These are phyloP conservation scores for Mucor irregularis DNA, from an alignment of 371 early-diverging fungal genomes.

Conservation along the genomic window DNA sequence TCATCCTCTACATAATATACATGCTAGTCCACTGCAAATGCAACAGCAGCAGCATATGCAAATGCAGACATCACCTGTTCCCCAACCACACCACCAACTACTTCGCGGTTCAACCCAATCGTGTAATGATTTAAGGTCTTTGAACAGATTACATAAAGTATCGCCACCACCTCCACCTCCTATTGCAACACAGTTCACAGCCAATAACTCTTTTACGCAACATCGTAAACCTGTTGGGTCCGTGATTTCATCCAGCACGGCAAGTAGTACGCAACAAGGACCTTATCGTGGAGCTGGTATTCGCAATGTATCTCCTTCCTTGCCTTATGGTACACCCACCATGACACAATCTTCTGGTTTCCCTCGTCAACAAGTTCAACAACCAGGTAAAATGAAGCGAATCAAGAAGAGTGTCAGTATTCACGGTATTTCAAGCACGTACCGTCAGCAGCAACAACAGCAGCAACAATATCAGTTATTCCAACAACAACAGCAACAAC, in stretches of 20 bases:
- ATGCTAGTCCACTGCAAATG: conserved; percentile 17
- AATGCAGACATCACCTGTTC: background rate
- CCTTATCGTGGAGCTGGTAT: conserved; percentile 11
- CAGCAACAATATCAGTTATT: conserved; percentile 7
- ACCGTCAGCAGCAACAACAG: background rate
- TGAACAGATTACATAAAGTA: conserved; percentile 9
- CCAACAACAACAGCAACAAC: conserved; percentile 14
- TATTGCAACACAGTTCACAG: conserved; percentile 1
- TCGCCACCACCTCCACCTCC: background rate
- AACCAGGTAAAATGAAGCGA: conserved; percentile 12
- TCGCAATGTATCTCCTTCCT: conserved; percentile 8
- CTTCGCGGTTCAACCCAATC: conserved; percentile 22
- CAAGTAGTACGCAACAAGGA: background rate
- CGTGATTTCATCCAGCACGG: conserved; percentile 16
- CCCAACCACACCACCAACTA: background rate
- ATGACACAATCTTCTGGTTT: conserved; percentile 17
- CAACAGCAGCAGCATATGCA: background rate
- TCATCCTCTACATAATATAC: conserved; percentile 24
- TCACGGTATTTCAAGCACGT: conserved; percentile 16
- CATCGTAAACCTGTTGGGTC: conserved; percentile 17
- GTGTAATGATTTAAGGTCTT: conserved; percentile 21
- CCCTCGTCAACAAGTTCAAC: conserved; percentile 8
- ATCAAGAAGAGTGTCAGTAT: conserved; percentile 18
- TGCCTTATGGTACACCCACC: conserved; percentile 5
- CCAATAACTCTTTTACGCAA: conserved; percentile 1